These are phyloP conservation scores for Kwoniella shivajii DNA, from an alignment of 1,284 basidiomycete species.

Conservation along the genomic window DNA sequence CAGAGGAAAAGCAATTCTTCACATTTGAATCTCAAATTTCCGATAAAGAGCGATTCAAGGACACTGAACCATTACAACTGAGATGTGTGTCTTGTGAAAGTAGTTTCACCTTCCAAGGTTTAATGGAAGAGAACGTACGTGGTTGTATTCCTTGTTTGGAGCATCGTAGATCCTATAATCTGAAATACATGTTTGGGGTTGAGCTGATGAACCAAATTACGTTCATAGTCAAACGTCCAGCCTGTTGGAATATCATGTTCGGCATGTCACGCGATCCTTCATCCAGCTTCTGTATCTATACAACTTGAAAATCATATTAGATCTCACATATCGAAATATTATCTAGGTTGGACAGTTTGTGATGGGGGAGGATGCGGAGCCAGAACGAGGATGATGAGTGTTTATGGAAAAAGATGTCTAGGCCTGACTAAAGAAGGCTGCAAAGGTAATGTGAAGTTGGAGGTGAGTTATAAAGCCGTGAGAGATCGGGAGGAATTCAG, in stretches of 20 bases:
- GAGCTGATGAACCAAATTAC: not conserved
- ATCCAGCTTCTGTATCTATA: slow-evolving; percentile 66
- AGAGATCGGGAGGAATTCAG: not conserved
- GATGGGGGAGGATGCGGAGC: slow-evolving; percentile 81
- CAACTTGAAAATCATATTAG: slow-evolving; percentile 89
- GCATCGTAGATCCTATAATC: too few relatives aligned
- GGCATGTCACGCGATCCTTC: slow-evolving; percentile 63
- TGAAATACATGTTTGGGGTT: too few relatives aligned
- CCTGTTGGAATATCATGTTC: slow-evolving; percentile 59
- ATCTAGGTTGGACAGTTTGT: slow-evolving; percentile 86
- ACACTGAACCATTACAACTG: slow-evolving; percentile 68
- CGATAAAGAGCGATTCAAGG: slow-evolving; percentile 82
- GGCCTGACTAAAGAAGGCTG: slow-evolving; percentile 61
- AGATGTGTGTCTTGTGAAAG: slow-evolving; percentile 74
- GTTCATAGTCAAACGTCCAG: slow-evolving; percentile 2
- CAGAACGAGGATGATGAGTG: slow-evolving; percentile 82
- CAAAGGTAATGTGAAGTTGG: slow-evolving; percentile 68
- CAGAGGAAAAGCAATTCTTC: slow-evolving; percentile 71
- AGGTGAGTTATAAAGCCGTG: slow-evolving; percentile 60
- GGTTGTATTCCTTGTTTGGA: too few relatives aligned
- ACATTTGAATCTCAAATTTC: slow-evolving; percentile 88
- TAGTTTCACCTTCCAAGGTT: slow-evolving; percentile 65
- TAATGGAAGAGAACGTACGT: slow-evolving; percentile 51
- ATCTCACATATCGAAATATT: slow-evolving; percentile 75
- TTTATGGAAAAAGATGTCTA: slow-evolving; percentile 82